phyloP scores from a whole-genome alignment of 768 basidiomycete genomes.

The Trametes meyenii region DNA sequence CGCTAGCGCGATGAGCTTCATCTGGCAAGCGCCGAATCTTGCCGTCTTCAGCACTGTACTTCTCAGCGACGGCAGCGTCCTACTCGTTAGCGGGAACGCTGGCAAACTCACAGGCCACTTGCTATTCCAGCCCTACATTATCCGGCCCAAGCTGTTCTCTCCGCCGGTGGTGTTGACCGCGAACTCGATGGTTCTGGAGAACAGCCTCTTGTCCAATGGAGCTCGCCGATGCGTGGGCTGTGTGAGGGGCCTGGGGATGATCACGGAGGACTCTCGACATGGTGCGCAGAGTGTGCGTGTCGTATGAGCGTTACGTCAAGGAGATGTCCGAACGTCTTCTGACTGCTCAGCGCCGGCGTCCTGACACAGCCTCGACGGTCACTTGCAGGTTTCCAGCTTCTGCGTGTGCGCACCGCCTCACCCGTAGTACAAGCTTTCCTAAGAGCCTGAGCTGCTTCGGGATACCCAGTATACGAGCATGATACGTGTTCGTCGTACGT shows the following conservation, averaged over 20 bases:
- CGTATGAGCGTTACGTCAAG: not conserved
- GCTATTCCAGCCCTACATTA: constrained; percentile 11
- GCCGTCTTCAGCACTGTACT: constrained; percentile 6
- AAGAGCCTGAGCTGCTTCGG: too few species aligned
- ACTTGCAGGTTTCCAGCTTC: too few species aligned
- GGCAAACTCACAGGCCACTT: not conserved
- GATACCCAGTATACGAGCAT: too few species aligned
- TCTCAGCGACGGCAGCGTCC: constrained; percentile 5
- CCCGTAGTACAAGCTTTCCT: too few species aligned
- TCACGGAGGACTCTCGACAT: not conserved
- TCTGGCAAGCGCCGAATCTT: not conserved
- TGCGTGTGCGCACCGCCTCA: too few species aligned
- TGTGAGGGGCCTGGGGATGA: constrained; percentile 10
- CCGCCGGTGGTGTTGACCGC: constrained; percentile 11
- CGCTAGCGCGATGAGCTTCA: constrained; percentile 8
- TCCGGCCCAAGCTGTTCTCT: constrained; percentile 16
- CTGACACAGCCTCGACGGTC: too few species aligned
- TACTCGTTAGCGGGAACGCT: constrained; percentile 15
- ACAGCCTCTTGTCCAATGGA: not conserved
- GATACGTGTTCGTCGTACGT: too few species aligned
- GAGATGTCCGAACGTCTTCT: not conserved
- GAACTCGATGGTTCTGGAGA: constrained; percentile 10
- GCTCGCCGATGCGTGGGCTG: constrained; percentile 7
- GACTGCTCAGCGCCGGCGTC: too few species aligned
- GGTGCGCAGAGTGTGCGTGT: not conserved